Evolutionary conservation across 2,329 filamentous ascomycete species (phyloP), one percentile per base, ranked within the genome.

Genomic region (Calycina herbarum): DNA sequence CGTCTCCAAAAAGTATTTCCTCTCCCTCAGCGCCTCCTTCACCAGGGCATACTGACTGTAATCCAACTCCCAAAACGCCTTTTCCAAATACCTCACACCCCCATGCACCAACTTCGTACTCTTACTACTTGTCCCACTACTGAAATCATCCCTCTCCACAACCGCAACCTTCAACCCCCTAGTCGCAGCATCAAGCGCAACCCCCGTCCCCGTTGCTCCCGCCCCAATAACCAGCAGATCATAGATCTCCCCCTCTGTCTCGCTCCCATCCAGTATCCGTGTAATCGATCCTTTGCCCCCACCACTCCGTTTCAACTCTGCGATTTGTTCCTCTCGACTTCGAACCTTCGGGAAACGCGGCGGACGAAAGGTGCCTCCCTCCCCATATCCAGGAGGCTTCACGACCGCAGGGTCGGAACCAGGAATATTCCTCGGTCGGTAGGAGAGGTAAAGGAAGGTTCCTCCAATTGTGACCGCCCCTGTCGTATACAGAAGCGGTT

Each of bases 71-170:
- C 87, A 91, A 64, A 92, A 84, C 51, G 89, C 89, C 79, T 92
- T 92, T 76, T 92, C 89, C 33, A 92, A 79, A 76, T 92, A 92
- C 71, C 89, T 82, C 62, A 92, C 89, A 74, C 89, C 89, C 62
- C 89, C 89, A 76, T 92, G 89, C n/a, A 92, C 89, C 66, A 92
- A 81, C 78, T 92, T 92, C 63, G 89, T 92, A 76, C 87, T 90
- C 80, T 91, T 92, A 74, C 86, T 89, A 76, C 88, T 91, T 13
- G 89, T 92, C 54, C 89, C 89, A 70, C 86, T 87, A 72, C 85
- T 87, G 76, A 92, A 92, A 76, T 92, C 89, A 74, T 92, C 89
- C 62, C 89, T 82, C 77, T 92, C 89, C 17, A 92, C 85, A 56
- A 91, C 77, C 54, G 89, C 89, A 62, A 92, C 89, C 76, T 87